Evolutionary conservation across 73 alveolate genomes (phyloP), one percentile per base, ranked within the genome.

Genomic region (Tetrahymena malaccensis): DNA sequence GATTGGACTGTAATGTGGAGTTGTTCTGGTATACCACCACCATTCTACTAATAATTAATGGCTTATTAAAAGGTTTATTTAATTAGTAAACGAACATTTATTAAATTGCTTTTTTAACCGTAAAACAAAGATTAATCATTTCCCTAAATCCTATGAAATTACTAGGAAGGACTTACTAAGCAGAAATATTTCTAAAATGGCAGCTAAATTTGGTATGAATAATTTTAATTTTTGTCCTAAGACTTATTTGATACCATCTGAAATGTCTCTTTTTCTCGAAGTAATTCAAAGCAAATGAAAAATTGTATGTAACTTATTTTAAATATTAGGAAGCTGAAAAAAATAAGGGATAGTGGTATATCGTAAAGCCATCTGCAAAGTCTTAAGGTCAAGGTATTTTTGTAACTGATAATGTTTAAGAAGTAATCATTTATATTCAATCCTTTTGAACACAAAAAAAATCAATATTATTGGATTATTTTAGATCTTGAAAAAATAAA

Each of bases 301-400:
- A 25, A 70, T 21, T 70, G 17, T 38, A 40, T 40, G 44, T n/a
- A 10, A 7, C 9, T 19, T n/a, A 31, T 12, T 55, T 96, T n/a
- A 4, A 89, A 13, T 55, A 50, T 50, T 50, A 94, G 94, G 97
- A 94, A 93, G 94, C 96, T 93, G 85, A 70, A 84, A 93, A 94
- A 31, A 93, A 95, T 22, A 40, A 55, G 93, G 94, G 93, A 35
- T n/a, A 55, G 27, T 44, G 94, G 94, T 97, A 98, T 97, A 98
- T 98, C 37, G 97, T 98, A 31, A 98, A 98, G 85, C 99, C 99
- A 1, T 96, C 97, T 58, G 98, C 98, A n/a, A 96, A 98, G 12
- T 93, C 98, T 33, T 94, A 97, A 93, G 99, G 99, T 0, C 95
- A 96, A 85, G 99, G 99, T 10, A 98, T 98, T 9, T 97, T 93